phyloP scores from a whole-genome alignment of 805 yeast species.

The Saturnispora gosingensis region DNA sequence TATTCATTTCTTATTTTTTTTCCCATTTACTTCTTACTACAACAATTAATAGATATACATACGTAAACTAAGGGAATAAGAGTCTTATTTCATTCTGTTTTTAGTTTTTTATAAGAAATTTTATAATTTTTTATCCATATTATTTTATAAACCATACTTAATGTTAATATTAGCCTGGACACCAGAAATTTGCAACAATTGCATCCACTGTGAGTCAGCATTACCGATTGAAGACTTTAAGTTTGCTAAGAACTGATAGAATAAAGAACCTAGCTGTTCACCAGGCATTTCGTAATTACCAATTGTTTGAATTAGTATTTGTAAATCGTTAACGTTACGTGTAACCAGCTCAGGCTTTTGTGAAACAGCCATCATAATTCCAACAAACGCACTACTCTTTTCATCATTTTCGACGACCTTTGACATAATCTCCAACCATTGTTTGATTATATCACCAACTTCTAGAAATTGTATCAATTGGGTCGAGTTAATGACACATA shows the following conservation, averaged over 20 bases:
- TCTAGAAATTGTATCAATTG: slow-evolving; percentile 17
- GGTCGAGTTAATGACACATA: slow-evolving; percentile 59
- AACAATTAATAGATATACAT: not conserved
- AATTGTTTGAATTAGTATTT: slow-evolving; percentile 49
- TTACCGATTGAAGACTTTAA: slow-evolving; percentile 41
- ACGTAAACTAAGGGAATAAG: not conserved
- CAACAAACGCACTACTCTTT: slow-evolving; percentile 78
- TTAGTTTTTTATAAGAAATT: too few species aligned
- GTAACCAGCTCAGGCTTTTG: slow-evolving; percentile 57
- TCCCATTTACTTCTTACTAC: not conserved
- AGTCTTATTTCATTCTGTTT: not conserved
- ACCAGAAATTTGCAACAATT: not conserved
- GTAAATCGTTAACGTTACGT: slow-evolving; percentile 36
- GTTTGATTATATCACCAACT: slow-evolving; percentile 37
- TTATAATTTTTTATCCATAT: not conserved
- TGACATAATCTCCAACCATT: slow-evolving; percentile 66
- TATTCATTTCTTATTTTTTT: not conserved
- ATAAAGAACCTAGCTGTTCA: slow-evolving; percentile 33
- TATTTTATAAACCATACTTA: slow-evolving; percentile 22
- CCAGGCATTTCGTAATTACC: slow-evolving; percentile 46
- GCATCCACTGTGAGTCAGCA: slow-evolving; percentile 20
- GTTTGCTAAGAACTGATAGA: slow-evolving; percentile 36
- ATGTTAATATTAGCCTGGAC: slow-evolving; percentile 19
- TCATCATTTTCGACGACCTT: slow-evolving; percentile 73
- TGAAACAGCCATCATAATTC: slow-evolving; percentile 64